phyloP scores from a whole-genome alignment of 768 basidiomycete species.

The Floccularia luteovirens region DNA sequence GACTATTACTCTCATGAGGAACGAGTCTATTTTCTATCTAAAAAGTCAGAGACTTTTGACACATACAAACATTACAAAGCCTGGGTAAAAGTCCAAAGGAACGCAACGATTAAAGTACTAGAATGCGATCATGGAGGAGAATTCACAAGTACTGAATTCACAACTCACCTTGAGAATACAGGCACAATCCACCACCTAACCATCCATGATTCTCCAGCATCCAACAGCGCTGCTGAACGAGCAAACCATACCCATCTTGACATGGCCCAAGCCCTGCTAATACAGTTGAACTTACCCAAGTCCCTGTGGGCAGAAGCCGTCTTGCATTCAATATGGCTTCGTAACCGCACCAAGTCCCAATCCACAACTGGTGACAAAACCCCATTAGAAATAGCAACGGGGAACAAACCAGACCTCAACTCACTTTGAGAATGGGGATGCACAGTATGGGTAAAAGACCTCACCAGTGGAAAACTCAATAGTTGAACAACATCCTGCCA shows the following conservation, averaged over 20 bases:
- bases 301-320: conserved; percentile 29
- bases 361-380: conserved; percentile 13
- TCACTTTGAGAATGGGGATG: conserved; percentile 21
- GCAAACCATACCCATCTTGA: conserved; percentile 17
- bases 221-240: conserved; percentile 21
- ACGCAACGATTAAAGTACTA: conserved; percentile 16
- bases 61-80: conserved; percentile 18
- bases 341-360: conserved; percentile 21
- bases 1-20: conserved; percentile 5
- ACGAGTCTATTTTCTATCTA: background rate
- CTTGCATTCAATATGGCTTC: conserved; percentile 20
- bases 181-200: conserved; percentile 23
- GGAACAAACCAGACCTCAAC: conserved; percentile 19
- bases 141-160: conserved; percentile 17
- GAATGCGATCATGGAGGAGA: conserved; percentile 21
- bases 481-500: conserved; percentile 10
- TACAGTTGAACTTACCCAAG: conserved; percentile 8
- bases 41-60: conserved; percentile 13
- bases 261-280: conserved; percentile 17
- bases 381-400: conserved; percentile 14
- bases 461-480: conserved; percentile 15
- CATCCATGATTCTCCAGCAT: conserved; percentile 22
- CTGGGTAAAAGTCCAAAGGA: conserved; percentile 16
- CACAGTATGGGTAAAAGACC: conserved; percentile 18
- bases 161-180: conserved; percentile 11